These are phyloP conservation scores for Blumeria graminis DNA, from an alignment of 2,329 filamentous ascomycete species.

Conservation along the genomic window DNA sequence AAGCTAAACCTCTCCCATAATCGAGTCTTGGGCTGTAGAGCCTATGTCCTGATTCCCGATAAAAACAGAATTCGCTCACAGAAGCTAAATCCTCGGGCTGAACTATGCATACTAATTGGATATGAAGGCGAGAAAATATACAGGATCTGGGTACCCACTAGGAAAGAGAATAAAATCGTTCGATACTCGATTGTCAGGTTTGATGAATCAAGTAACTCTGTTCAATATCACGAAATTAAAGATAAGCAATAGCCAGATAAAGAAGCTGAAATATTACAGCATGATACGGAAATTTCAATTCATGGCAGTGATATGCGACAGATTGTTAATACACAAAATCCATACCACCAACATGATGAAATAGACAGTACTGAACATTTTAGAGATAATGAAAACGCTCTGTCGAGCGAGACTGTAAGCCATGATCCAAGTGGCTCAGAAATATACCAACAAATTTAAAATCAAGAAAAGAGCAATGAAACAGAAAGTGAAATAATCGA, in stretches of 20 bases:
- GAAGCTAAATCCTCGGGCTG: neutral
- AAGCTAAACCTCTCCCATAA: neutral
- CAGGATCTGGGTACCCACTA: neutral
- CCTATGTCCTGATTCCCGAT: neutral
- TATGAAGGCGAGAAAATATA: neutral
- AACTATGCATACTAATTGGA: neutral
- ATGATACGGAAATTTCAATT: no score
- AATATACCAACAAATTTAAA: neutral
- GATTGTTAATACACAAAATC: no score
- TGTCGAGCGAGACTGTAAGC: neutral
- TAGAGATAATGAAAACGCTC: neutral
- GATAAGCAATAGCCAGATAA: no score
- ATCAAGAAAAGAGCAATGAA: neutral
- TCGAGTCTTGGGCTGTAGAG: neutral
- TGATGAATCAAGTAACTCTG: no score
- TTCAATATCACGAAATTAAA: no score
- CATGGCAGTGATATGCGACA: no score
- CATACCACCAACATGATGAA: neutral
- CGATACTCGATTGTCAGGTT: neutral
- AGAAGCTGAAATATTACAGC: no score
- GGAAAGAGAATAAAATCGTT: neutral
- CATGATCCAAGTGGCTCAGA: neutral
- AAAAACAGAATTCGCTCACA: conserved; percentile 1
- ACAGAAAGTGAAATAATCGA: no score
- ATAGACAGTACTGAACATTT: neutral